Conservation (phyloP, 2,329 filamentous ascomycete genomes). For the Alternaria sp. region DNA sequence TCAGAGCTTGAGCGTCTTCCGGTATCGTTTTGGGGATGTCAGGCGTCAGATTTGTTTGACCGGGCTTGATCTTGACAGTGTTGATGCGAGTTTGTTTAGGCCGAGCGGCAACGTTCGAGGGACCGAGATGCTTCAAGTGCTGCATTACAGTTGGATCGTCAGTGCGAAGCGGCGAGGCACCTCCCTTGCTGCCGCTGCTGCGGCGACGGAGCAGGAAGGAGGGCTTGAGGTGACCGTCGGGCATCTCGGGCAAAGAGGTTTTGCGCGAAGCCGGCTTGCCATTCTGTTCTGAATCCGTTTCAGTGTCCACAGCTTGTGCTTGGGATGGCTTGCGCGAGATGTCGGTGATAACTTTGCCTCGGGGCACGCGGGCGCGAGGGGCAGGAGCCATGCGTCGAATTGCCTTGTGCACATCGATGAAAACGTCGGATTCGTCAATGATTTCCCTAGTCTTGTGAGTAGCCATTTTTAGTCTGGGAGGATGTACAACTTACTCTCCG, state of each 20-base stretch:
- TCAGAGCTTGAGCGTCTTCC: conserved; percentile 50
- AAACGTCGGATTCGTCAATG: conserved; percentile 98
- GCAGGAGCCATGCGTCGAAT: conserved; percentile 88
- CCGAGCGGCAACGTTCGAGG: conserved; percentile 68
- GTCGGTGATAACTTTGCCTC: conserved; percentile 62
- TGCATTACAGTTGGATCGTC: conserved; percentile 65
- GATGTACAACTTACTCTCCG: conserved; percentile 76
- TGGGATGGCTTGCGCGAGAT: conserved; percentile 36
- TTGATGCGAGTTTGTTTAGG: conserved; percentile 69
- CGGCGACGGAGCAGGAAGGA: conserved; percentile 57
- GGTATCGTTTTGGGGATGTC: conserved; percentile 57
- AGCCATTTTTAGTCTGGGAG: not conserved
- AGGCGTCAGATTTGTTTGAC: conserved; percentile 66
- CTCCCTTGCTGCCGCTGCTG: conserved; percentile 53
- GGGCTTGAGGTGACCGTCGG: conserved; percentile 43
- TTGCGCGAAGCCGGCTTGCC: conserved; percentile 30
- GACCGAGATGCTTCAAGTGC: conserved; percentile 70
- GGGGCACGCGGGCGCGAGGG: conserved; percentile 75
- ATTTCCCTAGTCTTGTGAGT: conserved; percentile 73
- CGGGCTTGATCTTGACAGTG: conserved; percentile 72
- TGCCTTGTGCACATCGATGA: conserved; percentile 97
- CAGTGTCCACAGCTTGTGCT: conserved; percentile 29
- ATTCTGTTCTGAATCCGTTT: conserved; percentile 33
- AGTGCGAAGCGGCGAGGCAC: conserved; percentile 56
- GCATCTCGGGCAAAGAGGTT: conserved; percentile 44